phyloP scores from a whole-genome alignment of 345 rosid genomes.

The Gossypium stocksii region DNA sequence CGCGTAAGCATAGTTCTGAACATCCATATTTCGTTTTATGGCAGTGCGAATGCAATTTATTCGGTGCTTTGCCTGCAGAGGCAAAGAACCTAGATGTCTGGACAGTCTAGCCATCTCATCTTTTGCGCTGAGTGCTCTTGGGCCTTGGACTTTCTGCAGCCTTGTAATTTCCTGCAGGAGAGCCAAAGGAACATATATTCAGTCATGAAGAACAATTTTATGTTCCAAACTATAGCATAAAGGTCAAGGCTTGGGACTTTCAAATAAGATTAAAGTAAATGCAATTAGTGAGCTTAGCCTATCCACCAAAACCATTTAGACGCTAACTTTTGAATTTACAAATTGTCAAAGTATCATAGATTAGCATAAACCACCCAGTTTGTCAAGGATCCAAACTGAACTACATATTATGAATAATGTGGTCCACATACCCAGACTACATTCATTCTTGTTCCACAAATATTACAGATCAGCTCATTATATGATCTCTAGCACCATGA shows the following conservation, averaged over 20 bases:
- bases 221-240: neutral
- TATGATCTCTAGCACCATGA: neutral
- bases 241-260: neutral
- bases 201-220: slow-evolving; percentile 4
- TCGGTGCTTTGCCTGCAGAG: slow-evolving; percentile 88
- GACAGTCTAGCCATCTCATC: slow-evolving; percentile 98
- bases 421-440: neutral
- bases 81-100: slow-evolving; percentile 83
- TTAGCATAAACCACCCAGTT: neutral
- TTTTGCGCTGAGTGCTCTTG: slow-evolving; percentile 88
- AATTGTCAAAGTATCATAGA: neutral
- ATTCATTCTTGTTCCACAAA: neutral
- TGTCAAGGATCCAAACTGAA: neutral
- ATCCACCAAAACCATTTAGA: neutral
- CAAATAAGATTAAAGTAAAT: neutral
- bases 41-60: slow-evolving; percentile 95
- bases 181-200: slow-evolving; percentile 6
- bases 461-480: neutral
- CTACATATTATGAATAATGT: neutral
- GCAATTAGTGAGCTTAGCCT: neutral
- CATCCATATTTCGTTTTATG: slow-evolving; percentile 95
- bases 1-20: slow-evolving; percentile 83
- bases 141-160: slow-evolving; percentile 85
- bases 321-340: neutral
- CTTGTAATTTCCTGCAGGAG: slow-evolving; percentile 73